Evolutionary conservation across 768 basidiomycete species (phyloP), one percentile per base, ranked within the genome.

Genomic region (Agrocybe pediades): DNA sequence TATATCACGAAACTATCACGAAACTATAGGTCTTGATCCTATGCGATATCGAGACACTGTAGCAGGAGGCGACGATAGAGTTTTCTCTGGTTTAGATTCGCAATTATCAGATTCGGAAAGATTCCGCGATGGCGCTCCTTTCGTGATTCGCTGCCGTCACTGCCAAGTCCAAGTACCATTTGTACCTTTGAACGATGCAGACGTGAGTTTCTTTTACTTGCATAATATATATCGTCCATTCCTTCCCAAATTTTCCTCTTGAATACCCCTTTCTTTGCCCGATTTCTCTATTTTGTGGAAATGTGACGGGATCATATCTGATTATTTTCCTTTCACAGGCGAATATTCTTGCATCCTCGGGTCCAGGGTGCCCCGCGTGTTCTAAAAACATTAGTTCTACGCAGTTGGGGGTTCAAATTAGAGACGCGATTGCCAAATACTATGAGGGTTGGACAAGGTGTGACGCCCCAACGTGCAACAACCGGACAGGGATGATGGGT

Each of bases 391-490:
- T 95, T 16, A 74, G 75, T 21, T 54, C 68, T 0, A 76, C 85
- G 19, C 97, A 98, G 67, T 81, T 98, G 13, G 95, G 98, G 65
- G 73, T 81, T 1, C 92, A 95, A 61, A 89, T 98, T 46, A 85
- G 95, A 0, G 70, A 79, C 2, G 83, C 82, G 57, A 88, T 99
- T 44, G 72, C 76, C 7, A 81, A 77, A 61, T 98, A 95, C 69
- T 98, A 99, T 65, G 85, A 97, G 62, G 86, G 86, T 1, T 95
- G 91, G 90, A 87, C 83, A 1, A 73, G 88, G 6, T 99, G 97
- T 70, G 82, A 94, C 60, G 97, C 97, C 56, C 74, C 83, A 19
- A 88, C 87, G 0, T 99, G 97, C 64, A 83, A 83, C 8, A 78
- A 85, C 55, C 81, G 90, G 30, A 95, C 96, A n/a, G 79, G 97